Evolutionary conservation across 306 rosid genomes (phyloP).

Genomic region (Canavalia ensiformis): DNA sequence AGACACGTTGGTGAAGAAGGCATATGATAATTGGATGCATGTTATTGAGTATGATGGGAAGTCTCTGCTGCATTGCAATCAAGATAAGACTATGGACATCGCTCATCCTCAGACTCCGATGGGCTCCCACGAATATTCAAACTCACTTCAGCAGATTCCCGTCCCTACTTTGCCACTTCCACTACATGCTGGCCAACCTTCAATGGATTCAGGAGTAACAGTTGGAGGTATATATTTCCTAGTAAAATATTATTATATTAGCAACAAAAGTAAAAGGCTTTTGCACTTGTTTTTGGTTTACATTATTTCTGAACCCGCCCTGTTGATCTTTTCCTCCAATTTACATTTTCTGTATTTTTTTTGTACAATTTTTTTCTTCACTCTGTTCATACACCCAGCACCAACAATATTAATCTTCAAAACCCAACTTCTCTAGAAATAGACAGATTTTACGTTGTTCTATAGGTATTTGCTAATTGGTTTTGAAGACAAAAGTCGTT

Average conservation of each 20-base stretch:
- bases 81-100: conserved; percentile 55
- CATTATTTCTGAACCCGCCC: not conserved
- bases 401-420: not conserved
- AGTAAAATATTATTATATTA: conserved; percentile 27
- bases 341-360: conserved; percentile 5
- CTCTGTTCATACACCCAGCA: conserved; percentile 29
- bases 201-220: conserved; percentile 62
- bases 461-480: not conserved
- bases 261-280: conserved; percentile 27
- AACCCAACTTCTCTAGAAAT: not conserved
- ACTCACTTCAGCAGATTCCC: conserved; percentile 66
- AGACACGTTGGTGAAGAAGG: conserved; percentile 85
- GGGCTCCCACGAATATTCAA: conserved; percentile 62
- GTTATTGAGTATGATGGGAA: conserved; percentile 82
- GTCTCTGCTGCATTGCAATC: conserved; percentile 63
- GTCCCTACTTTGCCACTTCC: conserved; percentile 68
- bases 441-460: not conserved
- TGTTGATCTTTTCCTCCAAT: not conserved
- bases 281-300: conserved; percentile 14
- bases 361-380: not conserved
- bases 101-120: conserved; percentile 57
- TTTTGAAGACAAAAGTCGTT: not conserved
- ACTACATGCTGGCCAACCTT: conserved; percentile 59
- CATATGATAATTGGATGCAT: conserved; percentile 90
- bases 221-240: conserved; percentile 65